Base-by-base conservation (phyloP, 176 grass and related monocot genomes). In the Hyparrhenia diplandra region DNA sequence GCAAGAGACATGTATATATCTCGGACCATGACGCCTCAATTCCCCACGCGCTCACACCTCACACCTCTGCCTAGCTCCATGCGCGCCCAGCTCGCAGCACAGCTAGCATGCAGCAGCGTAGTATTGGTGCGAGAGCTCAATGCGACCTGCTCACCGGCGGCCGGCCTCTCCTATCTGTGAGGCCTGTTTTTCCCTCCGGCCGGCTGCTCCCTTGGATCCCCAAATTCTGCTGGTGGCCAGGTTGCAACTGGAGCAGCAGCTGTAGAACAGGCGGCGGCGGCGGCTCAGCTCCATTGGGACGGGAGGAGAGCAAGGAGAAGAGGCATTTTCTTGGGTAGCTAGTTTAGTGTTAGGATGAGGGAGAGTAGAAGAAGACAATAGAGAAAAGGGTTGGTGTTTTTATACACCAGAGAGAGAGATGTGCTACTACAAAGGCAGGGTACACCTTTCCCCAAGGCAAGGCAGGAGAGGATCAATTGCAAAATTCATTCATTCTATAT, bases 11-110 rank as follows among this genome's bases (percentile, higher is more conserved):
- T 75, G 76, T 18, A 72, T 77, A 78, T 80, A 91, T 91, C 82
- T 92, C 91, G 91, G 91, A 92, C 91, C 91, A 92, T 74, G 71
- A 87, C 85, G 84, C 87, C 87, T 92, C 91, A 82, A 92, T 92
- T 92, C 91, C 91, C 87, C 91, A 83, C 84, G 64, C 58, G 58
- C 90, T 83, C 73, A 71, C 83, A 66, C 71, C 28, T 8, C 25
- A 36, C 66, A 11, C 24, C 24, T 17, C 64, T 7, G 67, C 68
- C 67, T 70, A 39, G 40, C 75, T 63, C 66, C 64, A 7, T 31
- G 13, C 69, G 14, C 69, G 14, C 27, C 7, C 39, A 64, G 66
- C 51, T 65, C 66, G 55, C 31, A 88, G 79, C 75, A 51, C 32
- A 52, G 52, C 36, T n/a, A n/a, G n/a, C n/a, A 79, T 54, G 65